phyloP scores from a whole-genome alignment of 2,329 filamentous ascomycete genomes.

The Ascochyta fabae region DNA sequence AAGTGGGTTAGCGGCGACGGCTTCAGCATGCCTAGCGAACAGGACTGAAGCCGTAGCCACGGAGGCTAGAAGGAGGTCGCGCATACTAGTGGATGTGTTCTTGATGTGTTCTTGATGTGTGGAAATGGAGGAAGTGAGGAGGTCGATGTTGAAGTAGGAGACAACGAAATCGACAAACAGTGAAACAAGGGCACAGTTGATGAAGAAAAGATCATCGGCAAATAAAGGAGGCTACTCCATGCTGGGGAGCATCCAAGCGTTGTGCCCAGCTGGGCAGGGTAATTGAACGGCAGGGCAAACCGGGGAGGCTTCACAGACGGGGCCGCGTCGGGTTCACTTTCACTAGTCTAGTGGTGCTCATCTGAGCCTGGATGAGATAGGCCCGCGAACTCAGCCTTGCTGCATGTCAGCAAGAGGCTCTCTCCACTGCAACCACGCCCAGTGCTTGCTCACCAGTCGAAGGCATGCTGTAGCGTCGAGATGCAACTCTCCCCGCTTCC shows the following conservation, averaged over 20 bases:
- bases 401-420: slow-evolving; percentile 29
- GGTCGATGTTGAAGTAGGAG: slow-evolving; percentile 1
- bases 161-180: slow-evolving; percentile 15
- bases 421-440: slow-evolving; percentile 25
- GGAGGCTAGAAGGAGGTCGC: slow-evolving; percentile 37
- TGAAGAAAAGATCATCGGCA: slow-evolving; percentile 5
- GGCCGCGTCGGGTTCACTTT: slow-evolving; percentile 24
- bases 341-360: slow-evolving; percentile 23
- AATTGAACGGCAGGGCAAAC: slow-evolving; percentile 25
- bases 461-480: slow-evolving; percentile 25
- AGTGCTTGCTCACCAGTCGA: slow-evolving; percentile 14
- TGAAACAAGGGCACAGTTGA: slow-evolving; percentile 10
- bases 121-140: no score
- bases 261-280: slow-evolving; percentile 26
- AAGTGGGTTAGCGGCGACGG: slow-evolving; percentile 61
- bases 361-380: slow-evolving; percentile 19
- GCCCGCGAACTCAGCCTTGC: slow-evolving; percentile 40
- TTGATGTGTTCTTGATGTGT: no score
- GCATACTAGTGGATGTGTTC: slow-evolving; percentile 30
- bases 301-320: slow-evolving; percentile 16
- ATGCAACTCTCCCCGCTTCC: slow-evolving; percentile 39
- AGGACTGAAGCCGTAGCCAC: slow-evolving; percentile 42
- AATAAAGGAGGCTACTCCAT: slow-evolving; percentile 35
- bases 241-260: slow-evolving; percentile 9
- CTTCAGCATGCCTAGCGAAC: slow-evolving; percentile 48